Evolutionary conservation across 352 stramenopile species (phyloP).

Genomic region (Globisporangium megalacanthum): DNA sequence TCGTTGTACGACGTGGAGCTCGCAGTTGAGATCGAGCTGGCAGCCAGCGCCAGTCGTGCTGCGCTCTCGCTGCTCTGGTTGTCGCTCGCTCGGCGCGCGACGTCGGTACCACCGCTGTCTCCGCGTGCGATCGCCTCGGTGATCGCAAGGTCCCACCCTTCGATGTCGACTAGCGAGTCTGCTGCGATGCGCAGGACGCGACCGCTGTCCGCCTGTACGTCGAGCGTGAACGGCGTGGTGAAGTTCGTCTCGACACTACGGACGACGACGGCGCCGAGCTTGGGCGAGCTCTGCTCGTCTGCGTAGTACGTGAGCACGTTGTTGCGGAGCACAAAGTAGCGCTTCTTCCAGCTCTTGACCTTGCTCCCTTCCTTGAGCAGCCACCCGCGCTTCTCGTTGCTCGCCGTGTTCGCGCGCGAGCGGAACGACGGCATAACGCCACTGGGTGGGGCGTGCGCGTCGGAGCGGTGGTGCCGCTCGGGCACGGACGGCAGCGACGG

Average conservation of each 20-base stretch:
- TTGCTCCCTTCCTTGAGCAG: slow-evolving; percentile 28
- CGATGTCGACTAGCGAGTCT: slow-evolving; percentile 33
- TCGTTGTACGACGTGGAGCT: not conserved
- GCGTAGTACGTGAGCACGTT: slow-evolving; percentile 50
- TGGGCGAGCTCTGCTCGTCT: slow-evolving; percentile 16
- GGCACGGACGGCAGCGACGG: not conserved
- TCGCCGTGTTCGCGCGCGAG: not conserved
- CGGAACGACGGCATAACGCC: not conserved
- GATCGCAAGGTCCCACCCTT: slow-evolving; percentile 31
- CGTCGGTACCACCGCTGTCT: not conserved
- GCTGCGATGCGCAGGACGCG: slow-evolving; percentile 24
- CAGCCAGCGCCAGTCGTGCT: not conserved
- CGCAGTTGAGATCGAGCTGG: not conserved
- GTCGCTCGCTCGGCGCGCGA: not conserved
- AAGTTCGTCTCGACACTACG: slow-evolving; percentile 21
- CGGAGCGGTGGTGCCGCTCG: not conserved
- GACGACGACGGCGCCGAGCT: slow-evolving; percentile 25
- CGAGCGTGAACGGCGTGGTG: slow-evolving; percentile 27
- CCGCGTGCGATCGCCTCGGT: slow-evolving; percentile 9
- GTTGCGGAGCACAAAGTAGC: slow-evolving; percentile 46
- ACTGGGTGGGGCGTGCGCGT: not conserved
- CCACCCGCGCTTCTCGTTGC: slow-evolving; percentile 26
- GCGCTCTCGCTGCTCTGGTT: not conserved
- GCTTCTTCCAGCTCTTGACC: slow-evolving; percentile 49
- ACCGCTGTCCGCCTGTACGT: slow-evolving; percentile 19